Percentiles rank a stretch among this genome's conserved stretches.
Evolutionary conservation across 2,329 filamentous ascomycete genomes (phyloP).

Genomic region (Pseudocercospora vitis): DNA sequence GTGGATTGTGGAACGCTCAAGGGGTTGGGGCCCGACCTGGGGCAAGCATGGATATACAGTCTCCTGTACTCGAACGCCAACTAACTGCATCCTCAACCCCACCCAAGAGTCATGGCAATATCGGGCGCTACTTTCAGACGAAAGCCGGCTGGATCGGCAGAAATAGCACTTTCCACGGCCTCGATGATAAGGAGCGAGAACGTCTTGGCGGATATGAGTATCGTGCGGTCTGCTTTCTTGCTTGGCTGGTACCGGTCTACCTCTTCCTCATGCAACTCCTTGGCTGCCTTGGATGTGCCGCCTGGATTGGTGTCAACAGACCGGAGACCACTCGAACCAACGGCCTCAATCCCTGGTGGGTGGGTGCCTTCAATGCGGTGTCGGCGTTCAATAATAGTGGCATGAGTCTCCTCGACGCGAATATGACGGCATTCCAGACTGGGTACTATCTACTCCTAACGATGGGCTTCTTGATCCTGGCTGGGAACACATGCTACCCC

Average conservation of each 20-base stretch:
- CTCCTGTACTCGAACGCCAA: constrained; percentile 3
- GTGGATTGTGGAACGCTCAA: constrained; percentile 27
- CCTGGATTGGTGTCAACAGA: constrained; percentile 58
- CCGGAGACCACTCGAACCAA: constrained; percentile 53
- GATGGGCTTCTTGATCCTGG: constrained; percentile 47
- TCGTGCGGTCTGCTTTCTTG: constrained; percentile 60
- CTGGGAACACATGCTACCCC: constrained; percentile 59
- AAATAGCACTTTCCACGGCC: constrained; percentile 57
- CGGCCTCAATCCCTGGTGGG: constrained; percentile 66
- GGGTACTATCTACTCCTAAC: constrained; percentile 47
- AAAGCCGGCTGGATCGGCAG: constrained; percentile 37
- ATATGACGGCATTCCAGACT: constrained; percentile 62
- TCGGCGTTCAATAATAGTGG: constrained; percentile 72
- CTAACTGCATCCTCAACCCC: background rate
- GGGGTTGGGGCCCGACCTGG: constrained; percentile 40
- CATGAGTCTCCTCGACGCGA: constrained; percentile 66
- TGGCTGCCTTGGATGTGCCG: constrained; percentile 59
- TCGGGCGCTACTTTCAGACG: constrained; percentile 22
- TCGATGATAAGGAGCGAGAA: constrained; percentile 56
- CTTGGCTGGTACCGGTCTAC: constrained; percentile 62
- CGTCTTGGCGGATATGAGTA: constrained; percentile 65
- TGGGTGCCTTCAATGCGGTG: constrained; percentile 65
- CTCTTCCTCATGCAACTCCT: constrained; percentile 61
- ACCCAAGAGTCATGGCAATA: constrained; percentile 13
- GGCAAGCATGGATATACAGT: constrained; percentile 28